Evolutionary conservation across 768 basidiomycete genomes (phyloP), one percentile per base, ranked within the genome.

Genomic region (Hortiboletus campestris): DNA sequence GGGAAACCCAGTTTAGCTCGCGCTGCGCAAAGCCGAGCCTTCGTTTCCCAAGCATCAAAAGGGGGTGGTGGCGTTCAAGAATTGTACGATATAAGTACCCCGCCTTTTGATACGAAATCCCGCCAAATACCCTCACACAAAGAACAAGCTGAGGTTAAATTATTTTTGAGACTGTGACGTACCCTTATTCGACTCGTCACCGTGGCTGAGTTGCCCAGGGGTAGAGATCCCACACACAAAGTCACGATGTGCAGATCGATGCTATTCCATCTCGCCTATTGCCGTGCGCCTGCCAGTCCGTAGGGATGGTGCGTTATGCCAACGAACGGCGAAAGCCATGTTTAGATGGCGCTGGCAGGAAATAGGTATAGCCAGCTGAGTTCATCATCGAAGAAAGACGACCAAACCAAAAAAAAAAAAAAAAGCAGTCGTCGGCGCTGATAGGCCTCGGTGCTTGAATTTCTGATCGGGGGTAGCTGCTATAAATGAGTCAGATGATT

Each of bases 331-430:
- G 28, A 14, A 46, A 28, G 5, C 1, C 17, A 28, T 20, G 31
- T 49, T 44, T 35, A 28, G 51, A 48, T 59, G 63, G 51, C 12
- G 50, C 32, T 39, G 53, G 20, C 19, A 42, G 17, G 36, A 38
- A 29, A 34, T 42, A 16, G 20, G 20, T 4, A 38, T 47, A 35
- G 43, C 38, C 43, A 22, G 11, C 12, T 25, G 25, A 25, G 25
- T 25, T n/a, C 41, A 43, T 38, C 20, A 44, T 34, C 45, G 8
- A 28, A 34, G 6, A 5, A 22, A 20, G 32, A 6, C 9, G 22
- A 17, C 44, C 9, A 28, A 19, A 10, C 7, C 10, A 32, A 28
- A 46, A 42, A 22, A 47, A 53, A 51, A 32, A n/a, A n/a, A n/a
- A n/a, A n/a, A n/a, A n/a, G 31, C 7, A 44, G 16, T 17, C 7